These are phyloP conservation scores for Hypoxylon sp. DNA, from an alignment of 2,329 filamentous ascomycete species.

Conservation along the genomic window DNA sequence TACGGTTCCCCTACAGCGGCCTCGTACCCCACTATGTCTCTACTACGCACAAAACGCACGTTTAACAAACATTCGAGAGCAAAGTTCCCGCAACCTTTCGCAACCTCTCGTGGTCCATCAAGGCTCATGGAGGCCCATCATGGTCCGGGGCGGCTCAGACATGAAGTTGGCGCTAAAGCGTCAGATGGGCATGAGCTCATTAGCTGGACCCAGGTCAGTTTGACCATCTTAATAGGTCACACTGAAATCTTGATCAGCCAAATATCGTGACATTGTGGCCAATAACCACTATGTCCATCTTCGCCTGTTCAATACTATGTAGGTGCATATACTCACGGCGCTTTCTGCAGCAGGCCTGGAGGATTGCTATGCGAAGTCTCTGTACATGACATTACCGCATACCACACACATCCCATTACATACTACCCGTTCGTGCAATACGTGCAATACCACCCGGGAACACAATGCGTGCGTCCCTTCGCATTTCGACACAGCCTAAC, in stretches of 20 bases:
- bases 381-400: conserved; percentile 21
- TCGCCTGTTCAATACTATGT: conserved; percentile 34
- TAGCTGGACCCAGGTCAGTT: conserved; percentile 33
- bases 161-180: conserved; percentile 43
- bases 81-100: conserved; percentile 30
- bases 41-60: not conserved
- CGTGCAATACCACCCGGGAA: conserved; percentile 18
- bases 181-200: conserved; percentile 45
- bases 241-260: conserved; percentile 43
- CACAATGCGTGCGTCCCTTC: conserved; percentile 31
- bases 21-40: conserved; percentile 28
- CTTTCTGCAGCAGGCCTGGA: conserved; percentile 20
- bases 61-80: conserved; percentile 22
- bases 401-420: not conserved
- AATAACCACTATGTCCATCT: conserved; percentile 30
- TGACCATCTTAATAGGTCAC: conserved; percentile 45
- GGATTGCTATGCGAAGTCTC: conserved; percentile 16
- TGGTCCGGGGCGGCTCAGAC: conserved; percentile 39
- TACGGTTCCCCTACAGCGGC: conserved; percentile 20
- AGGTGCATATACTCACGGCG: conserved; percentile 32
- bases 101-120: conserved; percentile 22
- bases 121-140: not conserved
- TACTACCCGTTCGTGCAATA: conserved; percentile 26
- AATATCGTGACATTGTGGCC: conserved; percentile 27
- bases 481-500: conserved; percentile 37